Base-by-base conservation (phyloP, 768 basidiomycete species). In the Pseudohyphozyma bogoriensis region DNA sequence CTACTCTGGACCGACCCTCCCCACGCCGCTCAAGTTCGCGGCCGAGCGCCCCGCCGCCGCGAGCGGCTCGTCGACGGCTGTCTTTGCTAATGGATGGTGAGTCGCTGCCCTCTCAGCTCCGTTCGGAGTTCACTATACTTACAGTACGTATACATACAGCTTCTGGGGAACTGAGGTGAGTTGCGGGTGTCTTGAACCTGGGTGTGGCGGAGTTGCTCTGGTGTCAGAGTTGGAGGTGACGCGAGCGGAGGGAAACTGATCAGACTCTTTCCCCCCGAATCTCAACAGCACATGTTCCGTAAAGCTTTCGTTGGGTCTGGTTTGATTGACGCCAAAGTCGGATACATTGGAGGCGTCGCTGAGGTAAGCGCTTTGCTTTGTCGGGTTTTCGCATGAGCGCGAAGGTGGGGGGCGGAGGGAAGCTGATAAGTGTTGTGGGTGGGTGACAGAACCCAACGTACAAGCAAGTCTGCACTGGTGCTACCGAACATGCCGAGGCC, bases 401-500 rank as follows among this genome's bases (percentile, higher is more conserved):
- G n/a, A n/a, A n/a, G n/a, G n/a, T n/a, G n/a, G n/a, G n/a, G n/a
- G n/a, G n/a, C n/a, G n/a, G n/a, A n/a, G n/a, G n/a, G n/a, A n/a
- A n/a, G n/a, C n/a, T n/a, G n/a, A n/a, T n/a, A n/a, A n/a, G n/a
- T n/a, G n/a, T n/a, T n/a, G n/a, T n/a, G n/a, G n/a, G n/a, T n/a
- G 11, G n/a, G 16, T 22, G 18, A n/a, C 35, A 68, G 58, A 64
- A 60, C 47, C 89, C 88, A 0, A 77, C 74, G 54, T 96, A 96
- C 72, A 73, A 76, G 36, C 75, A 80, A 33, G 91, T 97, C 18
- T 92, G 92, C 73, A 72, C 77, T 3, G 92, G 91, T 1, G 69
- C 75, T 28, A 96, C 93, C 4, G 81, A 83, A 50, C 90, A 95
- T 72, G 93, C 93, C 1, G 93, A 96, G 73, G 84, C 89, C 9